Percentiles rank a stretch among this genome's conserved stretches.
Evolutionary conservation across 139 green algal genomes (phyloP).

Genomic region (Chlamydomonas sphaeroides): DNA sequence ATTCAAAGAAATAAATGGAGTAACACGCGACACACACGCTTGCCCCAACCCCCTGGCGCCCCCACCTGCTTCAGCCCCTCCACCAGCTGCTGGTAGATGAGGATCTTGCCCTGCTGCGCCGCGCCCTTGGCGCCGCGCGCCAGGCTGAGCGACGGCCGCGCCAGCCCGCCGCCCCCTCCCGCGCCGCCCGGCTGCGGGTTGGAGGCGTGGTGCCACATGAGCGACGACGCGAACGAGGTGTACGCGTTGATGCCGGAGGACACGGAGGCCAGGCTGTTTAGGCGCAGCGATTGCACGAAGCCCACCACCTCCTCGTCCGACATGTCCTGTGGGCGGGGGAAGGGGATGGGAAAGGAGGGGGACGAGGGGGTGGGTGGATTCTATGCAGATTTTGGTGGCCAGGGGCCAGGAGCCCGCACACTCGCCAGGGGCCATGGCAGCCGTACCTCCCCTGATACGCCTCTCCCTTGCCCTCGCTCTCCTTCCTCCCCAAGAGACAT

Average conservation of each 20-base stretch:
- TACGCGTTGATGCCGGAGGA: background rate
- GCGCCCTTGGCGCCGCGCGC: constrained; percentile 13
- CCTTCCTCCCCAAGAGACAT: too few species aligned
- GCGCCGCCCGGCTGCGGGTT: background rate
- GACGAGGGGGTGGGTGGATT: background rate
- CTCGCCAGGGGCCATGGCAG: too few species aligned
- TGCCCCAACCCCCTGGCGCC: too few species aligned
- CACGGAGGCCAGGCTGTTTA: background rate
- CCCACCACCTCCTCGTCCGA: constrained; percentile 26
- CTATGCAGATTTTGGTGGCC: too few species aligned
- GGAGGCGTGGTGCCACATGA: background rate
- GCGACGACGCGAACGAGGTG: background rate
- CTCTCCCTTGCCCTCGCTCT: too few species aligned
- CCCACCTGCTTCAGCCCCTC: constrained; percentile 33
- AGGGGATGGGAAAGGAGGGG: background rate
- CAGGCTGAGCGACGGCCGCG: background rate
- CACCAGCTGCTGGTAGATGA: constrained; percentile 44
- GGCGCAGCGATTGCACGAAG: constrained; percentile 24
- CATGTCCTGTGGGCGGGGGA: constrained; percentile 5
- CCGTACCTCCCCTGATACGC: too few species aligned
- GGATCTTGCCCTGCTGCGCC: constrained; percentile 35
- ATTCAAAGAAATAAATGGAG: too few species aligned
- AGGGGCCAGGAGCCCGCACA: too few species aligned
- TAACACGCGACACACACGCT: too few species aligned
- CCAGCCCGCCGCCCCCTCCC: background rate